Evolutionary conservation across 352 stramenopile species (phyloP).

Genomic region (Stephanocyclus meneghinianus): DNA sequence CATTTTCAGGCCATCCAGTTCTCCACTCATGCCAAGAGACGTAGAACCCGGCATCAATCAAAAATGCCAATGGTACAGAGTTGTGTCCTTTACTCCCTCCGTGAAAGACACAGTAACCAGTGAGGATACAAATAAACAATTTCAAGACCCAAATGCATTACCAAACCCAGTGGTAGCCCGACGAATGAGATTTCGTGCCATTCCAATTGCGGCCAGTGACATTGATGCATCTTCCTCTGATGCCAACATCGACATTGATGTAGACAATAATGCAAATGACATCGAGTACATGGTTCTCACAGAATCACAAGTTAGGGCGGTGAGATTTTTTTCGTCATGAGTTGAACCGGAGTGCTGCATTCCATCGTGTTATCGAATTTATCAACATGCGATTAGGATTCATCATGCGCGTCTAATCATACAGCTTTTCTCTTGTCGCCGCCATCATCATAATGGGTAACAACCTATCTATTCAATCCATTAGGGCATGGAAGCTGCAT

Average conservation of each 20-base stretch:
- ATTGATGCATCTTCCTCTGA: slow-evolving; percentile 15
- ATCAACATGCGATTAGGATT: too few relatives aligned
- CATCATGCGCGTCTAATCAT: background rate
- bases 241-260: slow-evolving; percentile 4
- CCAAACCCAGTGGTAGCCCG: slow-evolving; percentile 55
- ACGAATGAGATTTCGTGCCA: slow-evolving; percentile 65
- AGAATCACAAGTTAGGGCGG: slow-evolving; percentile 70
- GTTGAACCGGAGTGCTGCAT: too few relatives aligned
- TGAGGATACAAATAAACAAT: slow-evolving; percentile 19
- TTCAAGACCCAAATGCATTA: slow-evolving; percentile 21
- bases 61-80: slow-evolving; percentile 68
- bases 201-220: slow-evolving; percentile 34
- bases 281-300: slow-evolving; percentile 64
- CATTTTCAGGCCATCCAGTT: slow-evolving; percentile 60
- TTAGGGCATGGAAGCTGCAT: slow-evolving; percentile 59
- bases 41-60: slow-evolving; percentile 27
- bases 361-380: too few relatives aligned
- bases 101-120: slow-evolving; percentile 34
- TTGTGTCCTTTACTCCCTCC: slow-evolving; percentile 59
- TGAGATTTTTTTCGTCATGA: background rate
- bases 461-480: background rate
- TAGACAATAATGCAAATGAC: slow-evolving; percentile 36
- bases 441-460: too few relatives aligned
- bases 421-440: background rate
- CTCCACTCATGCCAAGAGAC: slow-evolving; percentile 25